Evolutionary conservation across 495 filamentous ascomycete species (phyloP), one percentile per base, ranked within the genome.

Genomic region (Tuber microsphaerosporum): DNA sequence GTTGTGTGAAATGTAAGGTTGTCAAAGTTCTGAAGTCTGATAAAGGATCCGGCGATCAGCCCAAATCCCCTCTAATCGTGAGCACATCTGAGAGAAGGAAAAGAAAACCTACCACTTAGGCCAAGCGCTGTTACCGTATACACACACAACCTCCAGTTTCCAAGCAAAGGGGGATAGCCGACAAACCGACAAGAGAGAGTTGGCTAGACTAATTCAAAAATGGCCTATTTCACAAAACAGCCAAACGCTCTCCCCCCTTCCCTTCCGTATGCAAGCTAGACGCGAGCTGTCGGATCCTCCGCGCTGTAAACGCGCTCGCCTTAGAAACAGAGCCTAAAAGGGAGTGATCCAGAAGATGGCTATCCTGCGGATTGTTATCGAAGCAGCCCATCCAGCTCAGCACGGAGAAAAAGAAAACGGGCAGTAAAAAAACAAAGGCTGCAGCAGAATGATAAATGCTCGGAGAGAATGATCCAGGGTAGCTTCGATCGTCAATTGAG

Each of bases 231-330:
- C 80, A 82, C 43, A 74, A 79, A 41, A 74, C 75, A 69, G 78
- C 81, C 77, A 81, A 74, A 75, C 79, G 76, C 72, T 82, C 81
- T 19, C 81, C 81, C 70, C 81, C 81, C 69, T 80, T 82, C 61
- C 78, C 81, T 69, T 82, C 81, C 34, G 78, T 81, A 43, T 82
- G 78, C 48, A 82, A 73, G 69, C 81, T 82, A 37, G 78, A 83
- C 17, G 80, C 71, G 37, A 83, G 79, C 65, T 80, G 81, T 46
- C 79, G 48, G 42, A 82, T 82, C 75, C 80, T 79, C 69, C 56
- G 79, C 37, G 80, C 80, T n/a, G 81, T 82, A 42, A 82, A 82
- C 43, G 81, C 81, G 70, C 75, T 77, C 46, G 74, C 73, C 56
- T 71, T 82, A 20, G 75, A 77, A 34, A 81, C 71, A 1, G 80